phyloP scores from a whole-genome alignment of 2,329 filamentous ascomycete species.

The Venturia asperata region DNA sequence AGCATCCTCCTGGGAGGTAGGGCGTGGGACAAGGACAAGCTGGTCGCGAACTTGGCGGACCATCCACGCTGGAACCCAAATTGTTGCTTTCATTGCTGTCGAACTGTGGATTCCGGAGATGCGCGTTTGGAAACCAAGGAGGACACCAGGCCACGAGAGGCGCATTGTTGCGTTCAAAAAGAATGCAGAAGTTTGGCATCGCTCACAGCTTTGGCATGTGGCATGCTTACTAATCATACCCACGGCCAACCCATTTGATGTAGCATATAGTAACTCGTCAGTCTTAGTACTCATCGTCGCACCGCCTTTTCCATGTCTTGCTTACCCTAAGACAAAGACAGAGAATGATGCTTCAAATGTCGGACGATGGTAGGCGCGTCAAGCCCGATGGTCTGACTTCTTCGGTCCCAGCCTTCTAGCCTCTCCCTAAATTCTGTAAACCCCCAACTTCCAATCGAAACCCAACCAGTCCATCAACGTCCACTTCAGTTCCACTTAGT shows the following conservation, averaged over 20 bases:
- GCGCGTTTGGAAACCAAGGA: not conserved
- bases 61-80: not conserved
- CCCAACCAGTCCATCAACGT: not conserved
- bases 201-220: not conserved
- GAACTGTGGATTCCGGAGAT: not conserved
- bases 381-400: not conserved
- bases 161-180: too few species aligned
- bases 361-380: not conserved
- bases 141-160: not conserved
- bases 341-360: not conserved
- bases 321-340: not conserved
- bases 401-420: conserved; percentile 4
- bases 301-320: not conserved
- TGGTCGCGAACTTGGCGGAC: not conserved
- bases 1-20: not conserved
- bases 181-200: not conserved
- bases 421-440: not conserved
- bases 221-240: not conserved
- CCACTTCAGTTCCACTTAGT: not conserved
- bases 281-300: not conserved
- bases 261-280: too few species aligned
- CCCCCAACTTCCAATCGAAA: not conserved
- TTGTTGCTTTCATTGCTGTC: not conserved
- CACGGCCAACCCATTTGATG: too few species aligned
- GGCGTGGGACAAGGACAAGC: not conserved